Conservation (phyloP, 176 grass and related monocot species). For the Alopecurus myosuroides region DNA sequence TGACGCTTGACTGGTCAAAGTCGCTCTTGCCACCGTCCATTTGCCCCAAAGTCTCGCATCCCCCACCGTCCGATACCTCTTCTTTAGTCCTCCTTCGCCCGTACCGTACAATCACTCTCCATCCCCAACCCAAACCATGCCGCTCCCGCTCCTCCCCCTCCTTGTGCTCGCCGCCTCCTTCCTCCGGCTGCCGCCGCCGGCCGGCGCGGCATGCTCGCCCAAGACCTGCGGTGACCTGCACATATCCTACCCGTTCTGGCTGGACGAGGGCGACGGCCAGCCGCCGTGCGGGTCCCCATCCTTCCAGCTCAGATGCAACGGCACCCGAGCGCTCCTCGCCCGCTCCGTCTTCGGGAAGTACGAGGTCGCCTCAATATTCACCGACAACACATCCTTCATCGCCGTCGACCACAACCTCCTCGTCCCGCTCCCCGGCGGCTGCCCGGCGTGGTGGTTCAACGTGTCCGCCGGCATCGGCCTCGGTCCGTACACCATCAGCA, state of each 20-base stretch:
- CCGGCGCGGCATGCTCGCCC: background rate
- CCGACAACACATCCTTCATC: background rate
- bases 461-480: background rate
- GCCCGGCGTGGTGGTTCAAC: slow-evolving; percentile 8
- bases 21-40: background rate
- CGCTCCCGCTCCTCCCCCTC: background rate
- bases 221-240: background rate
- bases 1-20: background rate
- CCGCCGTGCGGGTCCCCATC: slow-evolving; percentile 8
- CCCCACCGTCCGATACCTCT: no score
- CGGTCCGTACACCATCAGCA: background rate
- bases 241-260: slow-evolving; percentile 37
- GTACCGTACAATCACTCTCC: background rate
- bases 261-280: background rate
- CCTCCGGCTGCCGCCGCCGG: background rate
- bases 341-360: fast-evolving
- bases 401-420: slow-evolving; percentile 24
- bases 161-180: background rate
- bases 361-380: background rate
- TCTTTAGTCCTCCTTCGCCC: background rate
- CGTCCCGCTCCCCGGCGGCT: background rate
- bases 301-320: slow-evolving; percentile 27
- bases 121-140: background rate
- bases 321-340: background rate
- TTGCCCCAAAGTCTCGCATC: background rate